Evolutionary conservation across 352 stramenopile genomes (phyloP), one percentile per base, ranked within the genome.

Genomic region (Saprolegnia parasitica): DNA sequence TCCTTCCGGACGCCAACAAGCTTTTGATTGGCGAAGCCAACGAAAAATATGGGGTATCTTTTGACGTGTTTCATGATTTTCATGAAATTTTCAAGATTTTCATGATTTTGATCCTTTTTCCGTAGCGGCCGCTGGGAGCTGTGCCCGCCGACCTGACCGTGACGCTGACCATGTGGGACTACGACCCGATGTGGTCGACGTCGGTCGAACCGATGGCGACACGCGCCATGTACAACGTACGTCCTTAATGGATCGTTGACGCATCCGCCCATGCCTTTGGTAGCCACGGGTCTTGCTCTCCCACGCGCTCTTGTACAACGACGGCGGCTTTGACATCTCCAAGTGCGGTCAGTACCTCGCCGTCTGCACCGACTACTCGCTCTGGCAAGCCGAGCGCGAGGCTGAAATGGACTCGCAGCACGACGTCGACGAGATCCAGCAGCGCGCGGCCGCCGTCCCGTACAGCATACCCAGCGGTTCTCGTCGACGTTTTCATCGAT

Each of bases 271-370:
- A 54, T 66, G 18, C 23, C n/a, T n/a, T 8, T 42, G n/a, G 3
- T 50, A 64, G 56, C 57, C 60, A 29, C 85, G 84, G 11, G 76
- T 89, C 0, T 84, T 96, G 68, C 74, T 98, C 49, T 93, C 89
- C 0, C 88, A 97, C 65, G 93, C 96, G 5, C 83, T 98, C 60
- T 89, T 99, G 32, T 99, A 99, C 78, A 99, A 98, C 73, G 96
- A 99, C 75, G 96, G 96, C 56, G 96, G 96, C 42, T 98, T 99
- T 77, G 96, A 99, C 77, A 88, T 99, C 49, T 98, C 95, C 18
- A 81, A 84, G 20, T 97, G 97, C 72, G 96, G 96, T 1, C 91
- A 90, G 26, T 96, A 97, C 55, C 83, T 99, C 39, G 94, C 91
- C 46, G 96, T 97, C 54, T 98, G 96, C 80, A 93, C 95, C 24